These are phyloP conservation scores for Zalerion maritima DNA, from an alignment of 495 filamentous ascomycete species.

Conservation along the genomic window DNA sequence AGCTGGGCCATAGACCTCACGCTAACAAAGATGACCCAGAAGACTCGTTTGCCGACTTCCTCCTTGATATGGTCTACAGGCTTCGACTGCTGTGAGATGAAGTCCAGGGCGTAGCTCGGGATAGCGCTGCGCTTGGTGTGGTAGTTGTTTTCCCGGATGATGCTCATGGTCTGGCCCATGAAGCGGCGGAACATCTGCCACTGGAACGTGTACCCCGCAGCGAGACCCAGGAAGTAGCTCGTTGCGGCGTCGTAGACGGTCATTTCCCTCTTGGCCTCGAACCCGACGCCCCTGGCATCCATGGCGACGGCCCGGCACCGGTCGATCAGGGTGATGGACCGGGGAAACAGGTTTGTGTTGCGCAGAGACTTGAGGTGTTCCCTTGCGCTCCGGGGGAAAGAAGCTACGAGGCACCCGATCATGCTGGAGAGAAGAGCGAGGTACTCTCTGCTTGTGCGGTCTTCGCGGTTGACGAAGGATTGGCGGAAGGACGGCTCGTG, in stretches of 20 bases:
- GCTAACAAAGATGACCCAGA: slow-evolving; percentile 61
- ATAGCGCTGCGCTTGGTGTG: slow-evolving; percentile 8
- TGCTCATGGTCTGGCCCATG: slow-evolving; percentile 57
- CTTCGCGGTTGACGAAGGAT: slow-evolving; percentile 54
- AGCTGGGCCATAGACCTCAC: slow-evolving; percentile 55
- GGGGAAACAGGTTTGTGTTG: slow-evolving; percentile 43
- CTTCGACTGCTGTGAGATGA: slow-evolving; percentile 8
- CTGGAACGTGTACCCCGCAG: slow-evolving; percentile 54
- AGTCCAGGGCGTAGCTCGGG: slow-evolving; percentile 9
- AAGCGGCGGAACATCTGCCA: slow-evolving; percentile 53
- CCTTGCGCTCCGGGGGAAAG: slow-evolving; percentile 65
- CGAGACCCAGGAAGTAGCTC: slow-evolving; percentile 69
- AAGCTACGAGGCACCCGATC: slow-evolving; percentile 61
- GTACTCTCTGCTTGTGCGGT: slow-evolving; percentile 52
- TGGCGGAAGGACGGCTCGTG: slow-evolving; percentile 75
- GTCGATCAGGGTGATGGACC: slow-evolving; percentile 55
- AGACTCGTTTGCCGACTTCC: slow-evolving; percentile 64
- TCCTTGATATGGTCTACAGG: slow-evolving; percentile 54
- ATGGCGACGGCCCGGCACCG: slow-evolving; percentile 59
- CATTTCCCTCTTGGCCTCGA: slow-evolving; percentile 47
- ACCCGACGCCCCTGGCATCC: slow-evolving; percentile 53
- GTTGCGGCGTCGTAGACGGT: slow-evolving; percentile 69
- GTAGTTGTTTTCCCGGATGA: slow-evolving; percentile 47
- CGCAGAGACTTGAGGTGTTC: slow-evolving; percentile 50
- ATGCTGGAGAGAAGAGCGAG: slow-evolving; percentile 68